phyloP scores from a whole-genome alignment of 805 yeast species.

The Hanseniaspora nectarophila region DNA sequence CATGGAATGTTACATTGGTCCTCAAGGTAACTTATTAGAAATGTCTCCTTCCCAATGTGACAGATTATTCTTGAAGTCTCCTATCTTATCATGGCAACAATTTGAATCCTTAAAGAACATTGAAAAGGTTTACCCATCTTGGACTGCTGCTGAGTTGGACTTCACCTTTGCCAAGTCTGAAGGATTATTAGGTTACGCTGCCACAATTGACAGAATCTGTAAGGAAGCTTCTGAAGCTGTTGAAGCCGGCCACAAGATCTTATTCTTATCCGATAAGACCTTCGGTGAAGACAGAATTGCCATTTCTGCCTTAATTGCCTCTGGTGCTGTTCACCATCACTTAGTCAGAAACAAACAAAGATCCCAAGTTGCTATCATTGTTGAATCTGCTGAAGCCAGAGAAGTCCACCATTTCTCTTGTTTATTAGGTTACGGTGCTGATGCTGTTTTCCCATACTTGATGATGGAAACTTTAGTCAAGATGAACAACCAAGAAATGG shows the following conservation, averaged over 20 bases:
- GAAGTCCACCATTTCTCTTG: slow-evolving; percentile 96
- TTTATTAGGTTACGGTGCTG: slow-evolving; percentile 93
- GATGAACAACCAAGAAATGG: slow-evolving; percentile 69
- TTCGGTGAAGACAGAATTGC: slow-evolving; percentile 56
- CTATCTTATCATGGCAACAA: slow-evolving; percentile 64
- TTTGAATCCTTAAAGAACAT: slow-evolving; percentile 64
- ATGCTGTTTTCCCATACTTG: slow-evolving; percentile 86
- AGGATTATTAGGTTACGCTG: slow-evolving; percentile 76
- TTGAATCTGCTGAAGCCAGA: slow-evolving; percentile 94
- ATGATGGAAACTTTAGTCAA: slow-evolving; percentile 80
- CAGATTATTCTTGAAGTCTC: slow-evolving; percentile 70
- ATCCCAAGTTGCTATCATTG: slow-evolving; percentile 79
- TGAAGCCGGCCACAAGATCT: slow-evolving; percentile 57
- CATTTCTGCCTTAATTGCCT: slow-evolving; percentile 79
- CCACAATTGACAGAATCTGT: slow-evolving; percentile 76
- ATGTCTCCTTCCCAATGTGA: slow-evolving; percentile 88
- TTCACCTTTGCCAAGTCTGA: slow-evolving; percentile 75
- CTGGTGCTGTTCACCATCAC: slow-evolving; percentile 95
- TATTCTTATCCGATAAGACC: slow-evolving; percentile 63
- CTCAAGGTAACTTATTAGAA: slow-evolving; percentile 88
- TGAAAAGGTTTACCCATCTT: slow-evolving; percentile 63
- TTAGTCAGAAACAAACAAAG: slow-evolving; percentile 91
- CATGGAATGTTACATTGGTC: slow-evolving; percentile 91
- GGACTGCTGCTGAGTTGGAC: slow-evolving; percentile 76
- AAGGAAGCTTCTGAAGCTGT: slow-evolving; percentile 78